Percentiles rank a stretch among this genome's conserved stretches.
phyloP scores from a whole-genome alignment of 2,329 filamentous ascomycete genomes.

The Coniochaeta prunicola region DNA sequence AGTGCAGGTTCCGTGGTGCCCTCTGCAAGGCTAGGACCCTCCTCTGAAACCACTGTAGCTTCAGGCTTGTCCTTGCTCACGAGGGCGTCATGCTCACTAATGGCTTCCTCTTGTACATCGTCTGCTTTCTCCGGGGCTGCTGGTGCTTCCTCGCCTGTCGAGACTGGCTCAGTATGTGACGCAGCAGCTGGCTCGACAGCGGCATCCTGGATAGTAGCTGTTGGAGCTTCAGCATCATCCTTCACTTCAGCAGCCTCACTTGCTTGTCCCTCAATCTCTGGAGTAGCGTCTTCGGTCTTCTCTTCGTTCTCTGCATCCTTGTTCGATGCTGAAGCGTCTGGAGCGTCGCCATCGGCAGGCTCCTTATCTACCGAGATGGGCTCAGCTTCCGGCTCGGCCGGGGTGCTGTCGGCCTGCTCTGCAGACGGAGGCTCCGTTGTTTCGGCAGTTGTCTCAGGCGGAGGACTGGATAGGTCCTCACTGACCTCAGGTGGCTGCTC shows the following conservation, averaged over 20 bases:
- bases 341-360: not conserved
- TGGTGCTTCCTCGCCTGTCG: not conserved
- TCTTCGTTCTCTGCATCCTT: not conserved
- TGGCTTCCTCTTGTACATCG: not conserved
- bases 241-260: not conserved
- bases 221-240: not conserved
- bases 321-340: not conserved
- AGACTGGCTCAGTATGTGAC: not conserved
- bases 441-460: not conserved
- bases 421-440: not conserved
- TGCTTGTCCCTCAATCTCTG: not conserved
- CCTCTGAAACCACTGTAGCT: not conserved
- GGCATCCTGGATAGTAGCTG: not conserved
- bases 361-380: conserved; percentile 2
- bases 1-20: not conserved
- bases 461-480: not conserved
- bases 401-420: not conserved
- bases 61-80: not conserved
- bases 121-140: not conserved
- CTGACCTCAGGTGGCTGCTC: not conserved
- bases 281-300: not conserved
- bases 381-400: not conserved
- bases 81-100: not conserved
- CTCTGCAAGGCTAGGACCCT: not conserved
- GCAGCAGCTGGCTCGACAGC: not conserved